Base-by-base conservation (phyloP, 805 yeast species). In the Candida sakaeoensis region DNA sequence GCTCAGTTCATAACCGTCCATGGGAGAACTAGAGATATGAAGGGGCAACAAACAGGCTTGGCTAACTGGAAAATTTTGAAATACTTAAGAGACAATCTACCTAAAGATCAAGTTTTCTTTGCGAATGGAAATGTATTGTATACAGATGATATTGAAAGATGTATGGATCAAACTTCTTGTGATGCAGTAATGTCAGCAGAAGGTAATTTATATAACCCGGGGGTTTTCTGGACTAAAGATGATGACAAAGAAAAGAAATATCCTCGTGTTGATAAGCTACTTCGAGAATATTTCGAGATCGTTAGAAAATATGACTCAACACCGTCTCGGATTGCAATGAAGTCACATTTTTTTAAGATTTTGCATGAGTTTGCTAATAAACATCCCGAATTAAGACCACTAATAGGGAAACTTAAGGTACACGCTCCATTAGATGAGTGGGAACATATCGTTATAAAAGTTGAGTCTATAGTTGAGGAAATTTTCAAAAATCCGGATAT, bases 111-210 rank as follows among this genome's bases (percentile, higher is more conserved):
- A 2, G 97, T 93, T 0, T 82, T 93, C 49, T 85, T 93, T 54
- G 87, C 96, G 31, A 93, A 93, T 58, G 99, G 99, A 5, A 93
- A 93, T 60, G 77, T 93, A n/a, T 63, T 93, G 33, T 93, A 93
- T 53, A 86, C 95, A 0, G 85, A 82, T 31, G 98, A 93, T 57
- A 68, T 91, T 17, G 70, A 71, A 1, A 71, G 93, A 45, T 85
- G 96, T 57, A 57, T 79, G 32, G 71, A 70, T 2, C 73, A 66
- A 7, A 78, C 87, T 4, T 66, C 64, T 1, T 85, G 93, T 47
- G 97, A 93, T 62, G 96, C 89, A 0, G 93, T 93, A 13, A 93
- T 93, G 99, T 82, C 95, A 30, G 99, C 99, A 1, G 99, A 93
- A 60, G 96, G 96, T 1, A 89, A 89, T 54, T 66, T 93, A 25